Conservation (phyloP, 1,139 yeast species). For the Yamadazyma mexicana region DNA sequence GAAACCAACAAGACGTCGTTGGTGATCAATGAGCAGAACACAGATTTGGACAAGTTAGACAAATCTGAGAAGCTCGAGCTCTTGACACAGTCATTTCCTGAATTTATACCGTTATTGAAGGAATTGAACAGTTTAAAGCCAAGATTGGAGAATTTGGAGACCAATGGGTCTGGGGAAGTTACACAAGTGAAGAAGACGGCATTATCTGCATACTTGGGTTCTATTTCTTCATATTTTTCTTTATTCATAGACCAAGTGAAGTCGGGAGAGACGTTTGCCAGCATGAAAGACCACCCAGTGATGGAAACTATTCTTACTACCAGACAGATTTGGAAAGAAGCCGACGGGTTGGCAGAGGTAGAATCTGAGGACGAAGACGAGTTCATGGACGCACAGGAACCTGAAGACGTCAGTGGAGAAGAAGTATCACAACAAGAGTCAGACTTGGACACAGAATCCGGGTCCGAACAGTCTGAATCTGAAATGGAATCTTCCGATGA, state of each 20-base stretch:
- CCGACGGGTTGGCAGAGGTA: conserved; percentile 38
- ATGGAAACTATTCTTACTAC: conserved; percentile 83
- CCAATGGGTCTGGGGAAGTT: conserved; percentile 37
- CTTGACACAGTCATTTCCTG: conserved; percentile 71
- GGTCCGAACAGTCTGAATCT: conserved; percentile 18
- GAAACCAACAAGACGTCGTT: conserved; percentile 19
- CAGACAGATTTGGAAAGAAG: conserved; percentile 90
- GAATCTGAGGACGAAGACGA: conserved; percentile 10
- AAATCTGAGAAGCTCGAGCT: conserved; percentile 46
- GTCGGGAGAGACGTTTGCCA: conserved; percentile 52
- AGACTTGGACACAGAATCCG: conserved; percentile 19
- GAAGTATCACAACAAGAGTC: conserved; percentile 20
- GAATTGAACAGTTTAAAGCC: conserved; percentile 57
- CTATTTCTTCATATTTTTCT: conserved; percentile 75
- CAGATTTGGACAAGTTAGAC: conserved; percentile 37
- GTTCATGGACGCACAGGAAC: conserved; percentile 13
- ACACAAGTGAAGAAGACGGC: conserved; percentile 60
- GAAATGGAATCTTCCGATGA: conserved; percentile 16
- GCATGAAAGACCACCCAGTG: conserved; percentile 83
- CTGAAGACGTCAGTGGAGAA: conserved; percentile 7
- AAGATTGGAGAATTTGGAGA: conserved; percentile 33
- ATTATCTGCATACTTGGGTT: conserved; percentile 71
- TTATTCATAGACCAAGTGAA: conserved; percentile 58
- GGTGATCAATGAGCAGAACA: conserved; percentile 28
- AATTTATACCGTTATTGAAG: conserved; percentile 71